phyloP scores from a whole-genome alignment of 257 asterid species.

The Solanum medicagineum region DNA sequence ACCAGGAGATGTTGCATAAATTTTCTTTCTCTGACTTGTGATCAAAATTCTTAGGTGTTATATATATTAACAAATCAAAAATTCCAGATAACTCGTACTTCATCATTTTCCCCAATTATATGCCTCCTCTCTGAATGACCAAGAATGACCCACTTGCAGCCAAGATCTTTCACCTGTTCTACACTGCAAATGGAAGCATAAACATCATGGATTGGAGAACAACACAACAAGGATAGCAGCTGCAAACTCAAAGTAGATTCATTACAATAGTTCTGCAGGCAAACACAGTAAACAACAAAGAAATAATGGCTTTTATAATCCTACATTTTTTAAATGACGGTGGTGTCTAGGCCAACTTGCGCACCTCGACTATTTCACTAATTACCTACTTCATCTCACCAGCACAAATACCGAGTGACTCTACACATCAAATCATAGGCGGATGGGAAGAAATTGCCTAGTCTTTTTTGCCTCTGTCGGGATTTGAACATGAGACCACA shows the following conservation, averaged over 20 bases:
- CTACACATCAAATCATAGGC: neutral
- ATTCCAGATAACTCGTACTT: constrained; percentile 25
- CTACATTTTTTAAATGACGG: neutral
- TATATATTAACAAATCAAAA: neutral
- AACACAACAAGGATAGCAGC: neutral
- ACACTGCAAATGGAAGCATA: constrained; percentile 31
- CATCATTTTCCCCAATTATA: constrained; percentile 79
- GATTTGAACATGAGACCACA: neutral
- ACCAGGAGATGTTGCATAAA: neutral
- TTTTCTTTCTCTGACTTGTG: neutral
- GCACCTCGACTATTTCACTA: neutral
- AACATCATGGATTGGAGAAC: neutral
- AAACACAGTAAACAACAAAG: neutral
- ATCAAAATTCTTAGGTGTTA: neutral
- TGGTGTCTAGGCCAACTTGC: neutral
- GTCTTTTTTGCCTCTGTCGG: neutral
- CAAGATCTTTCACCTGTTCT: constrained; percentile 87
- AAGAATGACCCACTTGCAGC: constrained; percentile 95
- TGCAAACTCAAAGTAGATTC: neutral
- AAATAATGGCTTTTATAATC: neutral
- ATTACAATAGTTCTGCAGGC: neutral
- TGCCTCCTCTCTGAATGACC: constrained; percentile 99
- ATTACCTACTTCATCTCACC: neutral
- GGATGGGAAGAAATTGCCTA: neutral
- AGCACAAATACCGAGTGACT: neutral